A percentile compares a stretch with the other conserved stretches of the same genome.
phyloP scores from a whole-genome alignment of 257 asterid species.

The Solanum etuberosum region DNA sequence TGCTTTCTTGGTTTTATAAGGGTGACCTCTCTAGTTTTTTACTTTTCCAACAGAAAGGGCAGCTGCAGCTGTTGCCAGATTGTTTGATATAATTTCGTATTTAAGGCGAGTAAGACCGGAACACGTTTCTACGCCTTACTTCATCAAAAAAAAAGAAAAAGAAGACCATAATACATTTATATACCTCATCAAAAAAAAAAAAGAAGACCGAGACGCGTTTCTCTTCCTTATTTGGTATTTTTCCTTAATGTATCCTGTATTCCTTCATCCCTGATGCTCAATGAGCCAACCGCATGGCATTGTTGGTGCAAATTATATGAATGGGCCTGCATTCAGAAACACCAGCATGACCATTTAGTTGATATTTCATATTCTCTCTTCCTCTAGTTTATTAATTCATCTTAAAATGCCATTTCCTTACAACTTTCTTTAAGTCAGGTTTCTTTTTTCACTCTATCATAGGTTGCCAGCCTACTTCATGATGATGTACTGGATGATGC shows the following conservation, averaged over 20 bases:
- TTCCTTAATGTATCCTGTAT: background rate
- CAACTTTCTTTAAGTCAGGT: background rate
- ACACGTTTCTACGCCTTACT: background rate
- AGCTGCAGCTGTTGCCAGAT: background rate
- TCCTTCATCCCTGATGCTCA: background rate
- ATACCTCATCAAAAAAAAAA: background rate
- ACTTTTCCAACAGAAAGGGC: background rate
- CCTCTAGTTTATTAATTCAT: background rate
- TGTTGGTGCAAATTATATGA: background rate
- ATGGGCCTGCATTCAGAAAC: background rate
- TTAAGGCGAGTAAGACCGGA: background rate
- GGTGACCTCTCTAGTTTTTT: background rate
- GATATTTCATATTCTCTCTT: background rate
- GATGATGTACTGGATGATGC: conserved; percentile 99
- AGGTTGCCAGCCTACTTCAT: conserved; percentile 99
- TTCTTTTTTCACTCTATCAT: background rate
- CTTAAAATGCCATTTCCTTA: background rate
- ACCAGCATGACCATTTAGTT: background rate
- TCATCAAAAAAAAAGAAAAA: background rate
- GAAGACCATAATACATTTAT: background rate
- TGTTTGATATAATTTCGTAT: background rate
- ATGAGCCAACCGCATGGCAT: background rate
- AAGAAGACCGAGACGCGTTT: background rate
- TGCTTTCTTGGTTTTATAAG: background rate
- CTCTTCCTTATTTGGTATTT: background rate